Conservation (phyloP, 208 protist species). For the Crithidia acanthocephali region DNA sequence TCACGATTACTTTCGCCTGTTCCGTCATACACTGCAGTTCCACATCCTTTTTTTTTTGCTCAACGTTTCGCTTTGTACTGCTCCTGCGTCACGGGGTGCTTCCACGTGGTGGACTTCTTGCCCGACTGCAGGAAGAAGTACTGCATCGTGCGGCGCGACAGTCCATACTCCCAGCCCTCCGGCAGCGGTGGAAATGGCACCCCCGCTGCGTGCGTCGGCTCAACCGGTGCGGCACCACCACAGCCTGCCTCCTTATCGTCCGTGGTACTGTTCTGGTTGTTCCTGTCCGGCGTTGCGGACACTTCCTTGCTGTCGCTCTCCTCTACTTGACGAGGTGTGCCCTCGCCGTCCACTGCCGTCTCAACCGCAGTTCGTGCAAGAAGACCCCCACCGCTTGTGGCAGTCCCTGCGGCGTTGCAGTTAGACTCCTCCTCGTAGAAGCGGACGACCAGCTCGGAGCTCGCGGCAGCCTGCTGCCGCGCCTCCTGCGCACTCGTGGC, state of each 20-base stretch:
- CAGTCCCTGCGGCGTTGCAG: not conserved
- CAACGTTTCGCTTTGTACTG: constrained; percentile 34
- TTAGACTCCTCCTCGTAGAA: constrained; percentile 19
- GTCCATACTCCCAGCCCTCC: constrained; percentile 30
- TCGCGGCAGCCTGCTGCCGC: constrained; percentile 21
- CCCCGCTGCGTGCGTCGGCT: constrained; percentile 1
- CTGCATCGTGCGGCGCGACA: constrained; percentile 39
- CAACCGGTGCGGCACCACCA: not conserved
- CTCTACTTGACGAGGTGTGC: not conserved
- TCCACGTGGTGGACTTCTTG: constrained; percentile 42
- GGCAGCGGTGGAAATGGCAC: constrained; percentile 37
- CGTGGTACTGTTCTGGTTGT: not conserved
- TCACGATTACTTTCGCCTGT: too few relatives aligned
- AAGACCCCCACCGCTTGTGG: not conserved
- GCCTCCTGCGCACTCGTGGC: constrained; percentile 17
- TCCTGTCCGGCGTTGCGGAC: not conserved
- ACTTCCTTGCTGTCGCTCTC: not conserved
- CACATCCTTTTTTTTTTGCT: not conserved
- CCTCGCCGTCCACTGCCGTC: not conserved
- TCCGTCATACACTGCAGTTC: too few relatives aligned
- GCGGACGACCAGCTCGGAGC: constrained; percentile 1
- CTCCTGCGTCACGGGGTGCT: constrained; percentile 40
- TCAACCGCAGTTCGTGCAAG: not conserved
- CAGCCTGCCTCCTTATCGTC: not conserved
- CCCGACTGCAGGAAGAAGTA: constrained; percentile 40